Percentiles rank a stretch among this genome's conserved stretches.
Evolutionary conservation across 2,329 filamentous ascomycete species (phyloP).

Genomic region (Cryphonectria nitschkei): DNA sequence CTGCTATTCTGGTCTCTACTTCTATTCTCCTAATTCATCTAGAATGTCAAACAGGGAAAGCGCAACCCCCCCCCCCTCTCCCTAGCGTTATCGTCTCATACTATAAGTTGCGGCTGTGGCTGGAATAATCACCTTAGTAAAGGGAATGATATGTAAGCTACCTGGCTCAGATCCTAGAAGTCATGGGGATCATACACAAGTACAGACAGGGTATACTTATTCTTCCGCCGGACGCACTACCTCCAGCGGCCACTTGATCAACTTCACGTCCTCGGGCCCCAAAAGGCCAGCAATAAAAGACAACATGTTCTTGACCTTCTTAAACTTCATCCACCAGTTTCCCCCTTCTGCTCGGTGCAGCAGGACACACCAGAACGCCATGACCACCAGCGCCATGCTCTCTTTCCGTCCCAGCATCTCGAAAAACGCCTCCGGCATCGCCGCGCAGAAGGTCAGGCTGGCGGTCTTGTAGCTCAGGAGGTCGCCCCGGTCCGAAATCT

Average conservation of each 20-base stretch:
- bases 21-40: neutral
- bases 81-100: neutral
- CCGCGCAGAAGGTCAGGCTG: slow-evolving; percentile 31
- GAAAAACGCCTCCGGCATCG: slow-evolving; percentile 27
- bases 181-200: neutral
- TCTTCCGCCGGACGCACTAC: neutral
- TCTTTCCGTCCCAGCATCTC: slow-evolving; percentile 29
- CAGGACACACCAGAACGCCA: slow-evolving; percentile 36
- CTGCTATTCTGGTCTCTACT: neutral
- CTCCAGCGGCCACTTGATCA: slow-evolving; percentile 27
- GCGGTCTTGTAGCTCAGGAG: slow-evolving; percentile 32
- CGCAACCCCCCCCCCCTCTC: neutral
- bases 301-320: slow-evolving; percentile 20
- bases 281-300: slow-evolving; percentile 15
- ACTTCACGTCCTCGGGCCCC: slow-evolving; percentile 1
- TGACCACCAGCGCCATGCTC: slow-evolving; percentile 33
- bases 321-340: slow-evolving; percentile 32
- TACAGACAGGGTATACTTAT: neutral
- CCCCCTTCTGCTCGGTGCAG: slow-evolving; percentile 31
- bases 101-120: neutral
- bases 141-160: neutral
- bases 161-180: neutral
- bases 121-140: neutral
- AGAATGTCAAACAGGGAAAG: neutral
- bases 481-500: slow-evolving; percentile 32